Conservation (phyloP, 306 rosid species). For the Phaseolus lunatus region DNA sequence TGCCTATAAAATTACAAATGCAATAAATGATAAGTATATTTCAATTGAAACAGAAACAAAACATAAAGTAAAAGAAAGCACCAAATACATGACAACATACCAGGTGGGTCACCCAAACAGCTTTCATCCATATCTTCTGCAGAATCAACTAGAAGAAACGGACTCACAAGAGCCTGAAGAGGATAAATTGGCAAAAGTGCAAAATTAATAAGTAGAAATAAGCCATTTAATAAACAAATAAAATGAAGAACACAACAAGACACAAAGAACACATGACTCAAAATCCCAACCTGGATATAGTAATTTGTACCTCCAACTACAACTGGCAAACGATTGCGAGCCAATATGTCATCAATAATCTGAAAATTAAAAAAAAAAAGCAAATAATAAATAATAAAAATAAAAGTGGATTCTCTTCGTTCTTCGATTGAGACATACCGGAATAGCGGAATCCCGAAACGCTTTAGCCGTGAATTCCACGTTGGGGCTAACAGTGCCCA, state of each 20-base stretch:
- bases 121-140: constrained; percentile 55
- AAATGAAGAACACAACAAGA: background rate
- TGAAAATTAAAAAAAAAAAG: constrained; percentile 46
- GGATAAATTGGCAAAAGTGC: background rate
- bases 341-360: constrained; percentile 74
- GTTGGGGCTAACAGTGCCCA: constrained; percentile 72
- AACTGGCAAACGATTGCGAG: constrained; percentile 74
- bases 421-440: constrained; percentile 47
- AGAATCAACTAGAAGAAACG: constrained; percentile 81
- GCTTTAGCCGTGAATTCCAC: constrained; percentile 83
- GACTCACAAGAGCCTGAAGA: constrained; percentile 84
- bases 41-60: background rate
- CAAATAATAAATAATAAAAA: background rate
- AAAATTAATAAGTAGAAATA: background rate
- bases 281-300: constrained; percentile 77
- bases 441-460: constrained; percentile 81
- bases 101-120: constrained; percentile 47
- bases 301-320: constrained; percentile 97
- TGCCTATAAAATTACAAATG: constrained; percentile 51
- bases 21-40: background rate
- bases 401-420: background rate
- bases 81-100: constrained; percentile 45
- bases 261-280: constrained; percentile 5
- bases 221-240: background rate
- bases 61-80: background rate